phyloP scores from a whole-genome alignment of 768 basidiomycete species.

The Hydnomerulius pinastri region DNA sequence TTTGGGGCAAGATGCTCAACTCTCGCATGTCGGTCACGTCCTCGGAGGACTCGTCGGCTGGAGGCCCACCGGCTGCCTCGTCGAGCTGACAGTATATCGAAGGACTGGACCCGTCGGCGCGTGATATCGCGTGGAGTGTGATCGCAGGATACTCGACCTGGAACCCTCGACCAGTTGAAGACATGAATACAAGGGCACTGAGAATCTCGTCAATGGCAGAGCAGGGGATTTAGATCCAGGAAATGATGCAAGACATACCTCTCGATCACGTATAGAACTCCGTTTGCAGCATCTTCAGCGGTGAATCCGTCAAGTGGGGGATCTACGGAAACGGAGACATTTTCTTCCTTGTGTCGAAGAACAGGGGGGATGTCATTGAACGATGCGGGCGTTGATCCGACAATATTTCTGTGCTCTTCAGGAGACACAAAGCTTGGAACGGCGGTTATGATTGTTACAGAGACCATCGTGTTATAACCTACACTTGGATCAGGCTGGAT shows the following conservation, averaged over 20 bases:
- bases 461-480: slow-evolving; percentile 9
- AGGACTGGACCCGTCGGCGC: slow-evolving; percentile 55
- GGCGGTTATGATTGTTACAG: slow-evolving; percentile 36
- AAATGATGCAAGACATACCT: slow-evolving; percentile 53
- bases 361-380: slow-evolving; percentile 87
- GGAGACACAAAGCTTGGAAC: slow-evolving; percentile 50
- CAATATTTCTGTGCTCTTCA: slow-evolving; percentile 68
- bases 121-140: slow-evolving; percentile 91
- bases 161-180: slow-evolving; percentile 69
- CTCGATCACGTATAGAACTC: slow-evolving; percentile 83
- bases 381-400: slow-evolving; percentile 80
- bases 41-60: slow-evolving; percentile 36
- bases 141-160: slow-evolving; percentile 87
- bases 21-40: slow-evolving; percentile 70
- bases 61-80: slow-evolving; percentile 45
- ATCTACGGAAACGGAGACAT: slow-evolving; percentile 68
- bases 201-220: slow-evolving; percentile 5
- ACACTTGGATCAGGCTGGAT: background rate
- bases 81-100: slow-evolving; percentile 95
- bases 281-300: slow-evolving; percentile 50
- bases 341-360: slow-evolving; percentile 70
- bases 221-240: slow-evolving; percentile 1
- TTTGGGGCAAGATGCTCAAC: slow-evolving; percentile 70
- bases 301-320: slow-evolving; percentile 67
- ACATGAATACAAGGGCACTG: slow-evolving; percentile 80